These are phyloP conservation scores for Monilinia laxa DNA, from an alignment of 2,329 filamentous ascomycete genomes.

Conservation along the genomic window DNA sequence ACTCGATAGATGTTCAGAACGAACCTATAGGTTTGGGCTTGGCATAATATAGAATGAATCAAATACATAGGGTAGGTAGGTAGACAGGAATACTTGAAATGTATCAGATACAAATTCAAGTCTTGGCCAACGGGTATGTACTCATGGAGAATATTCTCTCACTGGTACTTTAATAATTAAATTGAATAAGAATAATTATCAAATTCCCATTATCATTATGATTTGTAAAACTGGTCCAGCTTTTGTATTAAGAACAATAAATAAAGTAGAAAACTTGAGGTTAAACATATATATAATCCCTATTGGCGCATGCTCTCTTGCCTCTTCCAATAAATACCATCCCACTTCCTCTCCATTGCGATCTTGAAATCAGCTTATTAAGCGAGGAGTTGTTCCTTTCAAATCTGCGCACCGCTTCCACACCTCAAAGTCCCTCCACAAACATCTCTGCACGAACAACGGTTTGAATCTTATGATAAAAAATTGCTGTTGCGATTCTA, in stretches of 20 bases:
- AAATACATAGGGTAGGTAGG: not conserved
- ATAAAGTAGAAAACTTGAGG: slow-evolving; percentile 1
- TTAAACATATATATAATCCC: not conserved
- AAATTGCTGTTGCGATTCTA: slow-evolving; percentile 17
- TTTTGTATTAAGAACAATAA: not conserved
- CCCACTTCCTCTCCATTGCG: slow-evolving; percentile 10
- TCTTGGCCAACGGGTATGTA: not conserved
- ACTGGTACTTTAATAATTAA: not conserved
- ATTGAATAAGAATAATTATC: not conserved
- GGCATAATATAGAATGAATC: slow-evolving; percentile 19
- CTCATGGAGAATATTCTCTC: not conserved
- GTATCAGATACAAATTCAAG: slow-evolving; percentile 1
- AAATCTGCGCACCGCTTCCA: slow-evolving; percentile 24
- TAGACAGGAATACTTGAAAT: slow-evolving; percentile 1
- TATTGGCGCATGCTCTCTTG: slow-evolving; percentile 21
- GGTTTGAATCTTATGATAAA: slow-evolving; percentile 10
- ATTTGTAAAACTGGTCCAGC: not conserved
- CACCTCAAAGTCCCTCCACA: slow-evolving; percentile 18
- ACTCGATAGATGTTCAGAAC: slow-evolving; percentile 33
- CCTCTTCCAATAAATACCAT: slow-evolving; percentile 17
- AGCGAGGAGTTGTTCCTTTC: slow-evolving; percentile 24
- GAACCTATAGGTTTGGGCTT: slow-evolving; percentile 44
- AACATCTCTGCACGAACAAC: slow-evolving; percentile 19
- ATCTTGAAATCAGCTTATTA: slow-evolving; percentile 20
- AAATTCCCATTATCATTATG: not conserved